phyloP scores from a whole-genome alignment of 805 yeast species.

The Saccharomycopsis fermentans region DNA sequence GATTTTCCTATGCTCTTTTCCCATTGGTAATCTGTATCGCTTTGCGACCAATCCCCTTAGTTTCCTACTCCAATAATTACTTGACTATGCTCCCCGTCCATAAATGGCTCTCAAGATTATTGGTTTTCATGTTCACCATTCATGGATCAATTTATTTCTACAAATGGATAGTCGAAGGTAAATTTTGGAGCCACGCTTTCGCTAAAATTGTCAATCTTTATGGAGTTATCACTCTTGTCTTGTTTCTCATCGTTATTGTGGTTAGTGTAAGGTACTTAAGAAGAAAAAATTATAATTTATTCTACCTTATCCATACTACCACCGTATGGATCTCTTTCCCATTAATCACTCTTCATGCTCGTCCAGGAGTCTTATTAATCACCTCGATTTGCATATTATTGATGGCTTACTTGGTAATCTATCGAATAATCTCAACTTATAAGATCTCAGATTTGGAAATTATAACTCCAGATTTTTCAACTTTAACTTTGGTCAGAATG shows the following conservation, averaged over 20 bases:
- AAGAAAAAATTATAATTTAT: slow-evolving; percentile 37
- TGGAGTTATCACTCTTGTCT: slow-evolving; percentile 38
- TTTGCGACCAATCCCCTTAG: slow-evolving; percentile 43
- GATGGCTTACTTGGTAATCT: slow-evolving; percentile 29
- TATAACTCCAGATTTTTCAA: background rate
- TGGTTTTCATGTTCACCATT: slow-evolving; percentile 33
- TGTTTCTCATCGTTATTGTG: slow-evolving; percentile 30
- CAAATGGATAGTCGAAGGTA: slow-evolving; percentile 36
- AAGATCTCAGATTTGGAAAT: background rate
- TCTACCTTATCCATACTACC: slow-evolving; percentile 48
- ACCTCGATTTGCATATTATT: slow-evolving; percentile 24
- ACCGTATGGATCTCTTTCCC: slow-evolving; percentile 37
- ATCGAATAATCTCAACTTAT: slow-evolving; percentile 20
- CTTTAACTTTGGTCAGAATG: slow-evolving; percentile 3
- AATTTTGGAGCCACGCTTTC: slow-evolving; percentile 25
- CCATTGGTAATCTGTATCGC: slow-evolving; percentile 50
- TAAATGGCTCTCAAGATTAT: slow-evolving; percentile 60
- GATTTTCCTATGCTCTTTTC: slow-evolving; percentile 47
- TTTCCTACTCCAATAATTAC: slow-evolving; percentile 38
- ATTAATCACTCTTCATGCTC: slow-evolving; percentile 49
- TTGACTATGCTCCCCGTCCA: slow-evolving; percentile 48
- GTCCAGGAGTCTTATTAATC: slow-evolving; percentile 49
- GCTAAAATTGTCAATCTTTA: slow-evolving; percentile 34
- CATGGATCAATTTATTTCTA: slow-evolving; percentile 46
- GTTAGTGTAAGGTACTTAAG: slow-evolving; percentile 43